Percentiles rank a stretch among this genome's conserved stretches.
Conservation (phyloP, 164 flowering plant genomes). For the Liquidambar formosana region DNA sequence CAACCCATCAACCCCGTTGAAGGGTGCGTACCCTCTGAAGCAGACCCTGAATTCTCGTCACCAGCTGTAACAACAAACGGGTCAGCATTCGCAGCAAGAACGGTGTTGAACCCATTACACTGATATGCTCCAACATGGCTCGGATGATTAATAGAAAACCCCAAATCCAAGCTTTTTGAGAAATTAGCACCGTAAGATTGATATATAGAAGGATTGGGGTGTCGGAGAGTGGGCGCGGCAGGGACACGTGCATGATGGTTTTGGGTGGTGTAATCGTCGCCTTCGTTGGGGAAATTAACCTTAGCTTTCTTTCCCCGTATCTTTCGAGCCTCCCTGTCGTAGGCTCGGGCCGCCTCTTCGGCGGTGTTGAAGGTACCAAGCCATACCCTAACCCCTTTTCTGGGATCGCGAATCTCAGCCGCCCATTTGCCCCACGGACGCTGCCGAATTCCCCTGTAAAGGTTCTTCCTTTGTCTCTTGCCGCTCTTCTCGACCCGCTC, state of each 20-base stretch:
- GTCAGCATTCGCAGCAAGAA: not conserved
- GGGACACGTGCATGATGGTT: no score
- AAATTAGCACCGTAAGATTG: not conserved
- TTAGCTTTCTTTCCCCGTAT: conserved; percentile 93
- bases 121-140: conserved; percentile 14
- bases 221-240: not conserved
- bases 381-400: conserved; percentile 95
- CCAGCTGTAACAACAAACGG: not conserved
- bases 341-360: conserved; percentile 93
- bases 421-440: conserved; percentile 98
- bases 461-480: conserved; percentile 74
- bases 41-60: conserved; percentile 15
- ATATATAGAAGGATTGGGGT: conserved; percentile 1
- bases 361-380: conserved; percentile 92
- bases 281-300: conserved; percentile 86
- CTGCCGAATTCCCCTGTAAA: conserved; percentile 89
- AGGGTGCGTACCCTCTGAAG: conserved; percentile 13
- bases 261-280: conserved; percentile 5
- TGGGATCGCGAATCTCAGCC: conserved; percentile 93
- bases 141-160: conserved; percentile 18
- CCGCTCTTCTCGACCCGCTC: conserved; percentile 21
- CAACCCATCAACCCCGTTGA: not conserved
- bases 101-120: not conserved
- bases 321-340: conserved; percentile 81
- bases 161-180: conserved; percentile 14